phyloP scores from a whole-genome alignment of 768 basidiomycete species.

The Tulasnella sp. region DNA sequence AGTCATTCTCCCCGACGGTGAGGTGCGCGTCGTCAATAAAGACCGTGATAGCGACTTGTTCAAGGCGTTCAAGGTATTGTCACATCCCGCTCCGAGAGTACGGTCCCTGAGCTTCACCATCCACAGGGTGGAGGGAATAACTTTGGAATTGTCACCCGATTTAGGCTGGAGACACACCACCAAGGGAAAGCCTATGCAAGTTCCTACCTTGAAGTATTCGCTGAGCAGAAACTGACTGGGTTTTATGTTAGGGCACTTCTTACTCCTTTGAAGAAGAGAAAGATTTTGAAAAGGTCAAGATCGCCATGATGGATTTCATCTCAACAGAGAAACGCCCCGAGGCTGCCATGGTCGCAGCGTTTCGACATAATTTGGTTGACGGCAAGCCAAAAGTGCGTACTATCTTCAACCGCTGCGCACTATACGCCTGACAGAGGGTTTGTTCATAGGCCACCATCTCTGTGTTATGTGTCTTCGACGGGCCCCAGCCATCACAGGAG shows the following conservation, averaged over 20 bases:
- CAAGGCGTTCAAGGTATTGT: neutral
- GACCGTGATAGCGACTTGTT: neutral
- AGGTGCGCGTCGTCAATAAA: neutral
- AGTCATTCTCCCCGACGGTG: constrained; percentile 28
- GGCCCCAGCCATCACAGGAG: neutral
- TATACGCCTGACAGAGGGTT: too few species aligned
- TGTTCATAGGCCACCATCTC: neutral
- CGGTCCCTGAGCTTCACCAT: neutral
- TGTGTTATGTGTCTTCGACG: neutral
- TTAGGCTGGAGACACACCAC: neutral
- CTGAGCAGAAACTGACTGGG: neutral
- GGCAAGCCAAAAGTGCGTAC: too few species aligned
- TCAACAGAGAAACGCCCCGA: neutral
- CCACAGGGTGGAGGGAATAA: neutral
- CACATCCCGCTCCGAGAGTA: too few species aligned
- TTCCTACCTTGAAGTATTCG: neutral
- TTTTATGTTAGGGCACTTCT: neutral
- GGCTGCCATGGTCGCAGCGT: neutral
- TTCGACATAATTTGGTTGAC: neutral
- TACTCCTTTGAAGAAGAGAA: neutral
- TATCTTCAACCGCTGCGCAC: too few species aligned
- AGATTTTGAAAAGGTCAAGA: neutral
- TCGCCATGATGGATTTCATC: neutral
- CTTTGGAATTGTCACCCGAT: neutral
- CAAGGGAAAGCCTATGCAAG: neutral